Conservation (phyloP, 2,329 filamentous ascomycete genomes). For the Scedosporium dehoogii region DNA sequence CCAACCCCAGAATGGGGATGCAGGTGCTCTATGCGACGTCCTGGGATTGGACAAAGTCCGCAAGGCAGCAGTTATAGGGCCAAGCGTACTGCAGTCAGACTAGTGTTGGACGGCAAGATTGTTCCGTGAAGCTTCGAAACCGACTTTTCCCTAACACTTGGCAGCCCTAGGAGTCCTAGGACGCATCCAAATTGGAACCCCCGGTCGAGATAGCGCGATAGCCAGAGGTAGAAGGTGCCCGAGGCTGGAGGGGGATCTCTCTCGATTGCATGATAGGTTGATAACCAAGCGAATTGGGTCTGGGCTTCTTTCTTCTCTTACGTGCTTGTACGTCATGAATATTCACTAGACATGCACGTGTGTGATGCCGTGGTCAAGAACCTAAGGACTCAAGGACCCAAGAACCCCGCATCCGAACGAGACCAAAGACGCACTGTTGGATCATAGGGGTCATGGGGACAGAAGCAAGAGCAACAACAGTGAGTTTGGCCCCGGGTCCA, state of each 20-base stretch:
- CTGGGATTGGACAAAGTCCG: conserved; percentile 2
- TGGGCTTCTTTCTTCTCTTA: too few relatives aligned
- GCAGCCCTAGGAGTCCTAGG: background rate
- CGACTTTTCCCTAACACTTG: conserved; percentile 1
- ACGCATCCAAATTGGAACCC: background rate
- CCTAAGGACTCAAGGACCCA: too few relatives aligned
- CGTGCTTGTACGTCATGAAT: too few relatives aligned
- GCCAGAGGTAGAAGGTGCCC: background rate
- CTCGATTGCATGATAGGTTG: too few relatives aligned
- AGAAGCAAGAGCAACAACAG: too few relatives aligned
- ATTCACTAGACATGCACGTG: too few relatives aligned
- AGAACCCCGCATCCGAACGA: too few relatives aligned
- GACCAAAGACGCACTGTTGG: too few relatives aligned
- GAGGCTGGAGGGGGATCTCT: background rate
- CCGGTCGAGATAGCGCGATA: background rate
- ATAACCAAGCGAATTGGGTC: too few relatives aligned
- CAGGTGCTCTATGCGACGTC: background rate
- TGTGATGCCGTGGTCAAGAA: too few relatives aligned
- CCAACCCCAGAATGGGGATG: background rate
- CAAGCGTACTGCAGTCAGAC: conserved; percentile 2
- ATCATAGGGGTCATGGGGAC: too few relatives aligned
- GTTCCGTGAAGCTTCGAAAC: conserved; percentile 5
- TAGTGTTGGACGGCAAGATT: background rate
- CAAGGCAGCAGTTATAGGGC: background rate
- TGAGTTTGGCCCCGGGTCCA: too few relatives aligned